Conservation (phyloP, 768 basidiomycete species). For the Dictyophora rubrovolvata region DNA sequence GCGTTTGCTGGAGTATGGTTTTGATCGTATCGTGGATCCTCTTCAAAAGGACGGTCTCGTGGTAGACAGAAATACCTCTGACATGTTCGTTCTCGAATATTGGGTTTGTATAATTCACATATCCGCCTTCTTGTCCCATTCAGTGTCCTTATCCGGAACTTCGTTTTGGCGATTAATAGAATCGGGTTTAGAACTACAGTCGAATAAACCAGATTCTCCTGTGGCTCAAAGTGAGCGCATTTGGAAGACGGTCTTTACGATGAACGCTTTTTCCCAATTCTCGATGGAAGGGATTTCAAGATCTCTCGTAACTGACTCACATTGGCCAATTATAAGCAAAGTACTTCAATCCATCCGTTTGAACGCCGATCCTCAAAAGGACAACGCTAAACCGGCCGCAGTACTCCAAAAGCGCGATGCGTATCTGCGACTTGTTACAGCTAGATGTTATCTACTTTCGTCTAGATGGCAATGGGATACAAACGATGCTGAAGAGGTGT, state of each 20-base stretch:
- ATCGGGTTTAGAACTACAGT: slow-evolving; percentile 21
- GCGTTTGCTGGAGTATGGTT: slow-evolving; percentile 43
- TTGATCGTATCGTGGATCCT: slow-evolving; percentile 34
- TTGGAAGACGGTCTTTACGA: slow-evolving; percentile 61
- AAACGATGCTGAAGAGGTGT: slow-evolving; percentile 41
- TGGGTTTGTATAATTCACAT: slow-evolving; percentile 71
- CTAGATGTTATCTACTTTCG: slow-evolving; percentile 65
- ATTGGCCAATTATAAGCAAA: slow-evolving; percentile 55
- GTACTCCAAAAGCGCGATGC: slow-evolving; percentile 48
- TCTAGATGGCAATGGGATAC: slow-evolving; percentile 72
- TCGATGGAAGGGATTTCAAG: slow-evolving; percentile 41
- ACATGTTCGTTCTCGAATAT: slow-evolving; percentile 44
- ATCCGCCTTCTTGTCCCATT: slow-evolving; percentile 20
- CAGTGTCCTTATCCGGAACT: slow-evolving; percentile 16
- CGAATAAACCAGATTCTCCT: slow-evolving; percentile 21
- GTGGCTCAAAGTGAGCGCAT: slow-evolving; percentile 49
- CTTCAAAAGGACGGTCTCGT: slow-evolving; percentile 24
- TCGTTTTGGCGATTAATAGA: slow-evolving; percentile 39
- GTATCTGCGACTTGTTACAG: slow-evolving; percentile 59
- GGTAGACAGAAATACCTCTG: slow-evolving; percentile 28
- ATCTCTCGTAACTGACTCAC: slow-evolving; percentile 33
- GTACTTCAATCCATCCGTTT: slow-evolving; percentile 55
- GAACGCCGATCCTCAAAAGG: slow-evolving; percentile 33
- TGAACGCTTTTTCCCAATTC: slow-evolving; percentile 76
- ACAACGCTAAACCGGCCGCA: slow-evolving; percentile 26